Evolutionary conservation across 352 stramenopile genomes (phyloP), one percentile per base, ranked within the genome.

Genomic region (Saprolegnia diclina): DNA sequence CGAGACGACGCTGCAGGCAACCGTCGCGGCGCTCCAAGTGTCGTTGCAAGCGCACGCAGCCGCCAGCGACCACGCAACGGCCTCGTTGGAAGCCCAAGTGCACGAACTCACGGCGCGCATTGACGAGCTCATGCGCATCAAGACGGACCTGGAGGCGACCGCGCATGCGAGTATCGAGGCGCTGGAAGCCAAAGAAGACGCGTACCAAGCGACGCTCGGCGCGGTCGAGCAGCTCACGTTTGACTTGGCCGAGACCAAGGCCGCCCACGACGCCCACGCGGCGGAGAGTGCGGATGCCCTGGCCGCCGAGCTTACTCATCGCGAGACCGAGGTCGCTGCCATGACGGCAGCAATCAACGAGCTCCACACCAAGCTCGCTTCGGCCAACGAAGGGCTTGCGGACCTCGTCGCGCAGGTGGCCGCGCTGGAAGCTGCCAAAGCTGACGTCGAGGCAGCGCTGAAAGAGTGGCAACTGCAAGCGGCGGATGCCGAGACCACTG

Each of bases 271-370:
- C 22, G 10, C 18, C 11, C 16, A 19, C 22, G 14, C 65, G 91
- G 79, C 67, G 89, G 21, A 91, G 90, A 79, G 82, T 90, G 70
- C 82, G 90, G 24, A 72, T 92, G 1, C 80, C 90, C 29, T 73
- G 76, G 35, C 64, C 91, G 32, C 72, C 11, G 74, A 91, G 29
- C 29, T 35, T 5, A 35, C 29, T 42, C 81, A 90, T 56, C 90
- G 83, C 79, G 83, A 92, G 46, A 44, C 72, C 4, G 78, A 93
- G 21, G 84, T 92, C 11, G 68, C 65, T 0, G 62, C 70, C 21
- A 77, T 95, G 64, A 88, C 87, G 22, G 79, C 90, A 16, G 77
- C 88, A 56, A 92, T 96, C 79, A 79, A 79, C 56, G 67, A 63
- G 2, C 46, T 54, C 24, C 0, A 91, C 29, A 35, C 29, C 29